phyloP scores from a whole-genome alignment of 495 filamentous ascomycete genomes.

The Pseudomonodictys pantanalensis region DNA sequence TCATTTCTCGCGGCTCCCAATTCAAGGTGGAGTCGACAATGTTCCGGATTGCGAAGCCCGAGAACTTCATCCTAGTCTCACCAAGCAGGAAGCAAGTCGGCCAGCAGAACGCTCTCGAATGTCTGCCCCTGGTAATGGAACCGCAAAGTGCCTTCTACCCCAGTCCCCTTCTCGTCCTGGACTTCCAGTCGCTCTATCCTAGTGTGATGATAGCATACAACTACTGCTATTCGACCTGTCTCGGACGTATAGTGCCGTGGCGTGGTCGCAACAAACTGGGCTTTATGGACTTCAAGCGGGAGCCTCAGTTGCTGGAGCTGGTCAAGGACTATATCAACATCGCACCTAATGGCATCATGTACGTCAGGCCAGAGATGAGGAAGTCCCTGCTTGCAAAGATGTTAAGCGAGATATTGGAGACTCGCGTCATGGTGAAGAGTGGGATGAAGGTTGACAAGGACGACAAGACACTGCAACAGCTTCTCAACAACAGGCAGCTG shows the following conservation, averaged over 20 bases:
- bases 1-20: conserved; percentile 90
- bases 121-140: conserved; percentile 95
- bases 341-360: conserved; percentile 95
- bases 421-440: conserved; percentile 94
- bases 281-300: conserved; percentile 76
- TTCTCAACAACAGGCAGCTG: conserved; percentile 90
- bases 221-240: conserved; percentile 96
- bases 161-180: conserved; percentile 83
- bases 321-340: conserved; percentile 88
- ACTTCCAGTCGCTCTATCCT: conserved; percentile 95
- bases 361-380: conserved; percentile 77
- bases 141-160: conserved; percentile 93
- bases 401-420: conserved; percentile 93
- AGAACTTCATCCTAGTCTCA: conserved; percentile 87
- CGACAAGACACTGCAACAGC: conserved; percentile 78
- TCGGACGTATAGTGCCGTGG: conserved; percentile 82
- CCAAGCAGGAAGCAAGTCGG: conserved; percentile 90
- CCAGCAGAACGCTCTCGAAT: conserved; percentile 91
- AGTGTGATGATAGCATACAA: conserved; percentile 99
- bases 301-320: conserved; percentile 70
- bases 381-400: conserved; percentile 94
- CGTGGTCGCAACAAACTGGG: conserved; percentile 92
- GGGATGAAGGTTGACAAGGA: conserved; percentile 96
- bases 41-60: conserved; percentile 97
- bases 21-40: conserved; percentile 98